A percentile compares a stretch with the other conserved stretches of the same genome.
Conservation (phyloP, 176 grass and related monocot species). For the Elymus sibiricus region DNA sequence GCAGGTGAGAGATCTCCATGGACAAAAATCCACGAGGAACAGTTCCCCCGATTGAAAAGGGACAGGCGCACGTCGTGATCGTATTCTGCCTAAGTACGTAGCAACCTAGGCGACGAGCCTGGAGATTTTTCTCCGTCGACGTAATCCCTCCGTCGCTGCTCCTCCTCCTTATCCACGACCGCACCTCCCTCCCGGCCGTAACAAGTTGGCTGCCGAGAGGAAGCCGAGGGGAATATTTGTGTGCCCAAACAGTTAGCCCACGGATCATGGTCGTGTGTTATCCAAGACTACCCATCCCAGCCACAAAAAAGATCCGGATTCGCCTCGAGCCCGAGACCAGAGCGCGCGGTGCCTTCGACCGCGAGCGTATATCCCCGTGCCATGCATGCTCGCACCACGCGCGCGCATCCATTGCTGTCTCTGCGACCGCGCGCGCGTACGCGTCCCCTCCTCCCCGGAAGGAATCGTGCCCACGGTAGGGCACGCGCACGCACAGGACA, state of each 20-base stretch:
- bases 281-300: background rate
- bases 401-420: no score
- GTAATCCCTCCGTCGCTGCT: background rate
- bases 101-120: background rate
- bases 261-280: background rate
- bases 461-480: no score
- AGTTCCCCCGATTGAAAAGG: background rate
- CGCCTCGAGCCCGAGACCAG: background rate
- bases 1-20: background rate
- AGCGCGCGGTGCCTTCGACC: background rate
- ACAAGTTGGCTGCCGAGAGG: no score
- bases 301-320: constrained; percentile 35
- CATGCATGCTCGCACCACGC: no score
- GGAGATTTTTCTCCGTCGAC: background rate
- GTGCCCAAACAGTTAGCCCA: background rate
- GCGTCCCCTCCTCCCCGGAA: no score
- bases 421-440: no score
- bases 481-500: no score
- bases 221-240: no score
- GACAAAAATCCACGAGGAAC: background rate
- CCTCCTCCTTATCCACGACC: background rate
- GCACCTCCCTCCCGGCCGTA: no score
- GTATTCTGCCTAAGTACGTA: background rate
- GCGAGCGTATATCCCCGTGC: background rate
- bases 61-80: background rate